Conservation (phyloP, 2,329 filamentous ascomycete species). For the Fusarium armeniacum region DNA sequence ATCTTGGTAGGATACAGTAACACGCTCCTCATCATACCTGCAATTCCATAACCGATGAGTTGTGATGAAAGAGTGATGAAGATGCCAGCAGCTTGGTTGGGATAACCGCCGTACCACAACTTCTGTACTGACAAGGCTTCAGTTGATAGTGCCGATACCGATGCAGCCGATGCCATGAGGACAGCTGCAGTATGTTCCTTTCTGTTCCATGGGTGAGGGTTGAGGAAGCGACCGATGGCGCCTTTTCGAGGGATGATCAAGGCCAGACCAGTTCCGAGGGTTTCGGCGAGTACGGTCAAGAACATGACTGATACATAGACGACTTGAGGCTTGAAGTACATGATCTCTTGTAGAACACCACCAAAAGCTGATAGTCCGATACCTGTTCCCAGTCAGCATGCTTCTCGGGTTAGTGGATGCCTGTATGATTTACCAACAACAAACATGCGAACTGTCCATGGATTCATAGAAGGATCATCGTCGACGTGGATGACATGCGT, state of each 20-base stretch:
- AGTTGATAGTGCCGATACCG: slow-evolving; percentile 52
- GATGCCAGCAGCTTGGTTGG: slow-evolving; percentile 57
- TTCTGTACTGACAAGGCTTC: slow-evolving; percentile 61
- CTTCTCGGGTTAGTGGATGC: neutral
- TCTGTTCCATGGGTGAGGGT: slow-evolving; percentile 38
- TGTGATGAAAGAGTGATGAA: slow-evolving; percentile 64
- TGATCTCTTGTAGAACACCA: slow-evolving; percentile 44
- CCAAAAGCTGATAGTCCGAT: slow-evolving; percentile 44
- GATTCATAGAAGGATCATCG: slow-evolving; percentile 42
- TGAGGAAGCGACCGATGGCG: slow-evolving; percentile 33
- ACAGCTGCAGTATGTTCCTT: slow-evolving; percentile 56
- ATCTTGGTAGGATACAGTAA: slow-evolving; percentile 64
- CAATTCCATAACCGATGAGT: slow-evolving; percentile 63
- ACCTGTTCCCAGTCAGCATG: slow-evolving; percentile 21
- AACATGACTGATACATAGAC: slow-evolving; percentile 47
- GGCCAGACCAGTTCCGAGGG: slow-evolving; percentile 24
- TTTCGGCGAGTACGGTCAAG: slow-evolving; percentile 43
- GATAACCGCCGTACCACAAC: slow-evolving; percentile 61
- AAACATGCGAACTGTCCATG: slow-evolving; percentile 47
- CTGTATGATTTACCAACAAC: slow-evolving; percentile 31
- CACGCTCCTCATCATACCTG: slow-evolving; percentile 61
- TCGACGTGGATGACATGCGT: slow-evolving; percentile 48
- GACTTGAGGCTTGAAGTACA: slow-evolving; percentile 47
- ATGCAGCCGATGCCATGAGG: slow-evolving; percentile 60
- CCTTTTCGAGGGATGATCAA: slow-evolving; percentile 34